phyloP scores from a whole-genome alignment of 2,329 filamentous ascomycete genomes.

The Fusarium cicatricum region DNA sequence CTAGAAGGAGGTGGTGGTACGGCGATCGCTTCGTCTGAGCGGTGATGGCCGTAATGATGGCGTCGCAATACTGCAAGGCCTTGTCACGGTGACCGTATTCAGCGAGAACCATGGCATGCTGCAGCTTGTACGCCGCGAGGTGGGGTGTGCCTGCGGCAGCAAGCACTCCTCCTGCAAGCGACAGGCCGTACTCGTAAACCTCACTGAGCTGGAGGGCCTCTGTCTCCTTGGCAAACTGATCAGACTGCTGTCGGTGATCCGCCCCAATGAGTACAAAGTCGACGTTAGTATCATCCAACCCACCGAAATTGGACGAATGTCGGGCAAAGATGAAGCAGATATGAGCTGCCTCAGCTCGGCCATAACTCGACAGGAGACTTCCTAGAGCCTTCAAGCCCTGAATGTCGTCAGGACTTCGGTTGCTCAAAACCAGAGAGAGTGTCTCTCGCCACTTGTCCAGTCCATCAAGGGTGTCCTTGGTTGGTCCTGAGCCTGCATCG shows the following conservation, averaged over 20 bases:
- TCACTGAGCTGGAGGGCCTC: constrained; percentile 95
- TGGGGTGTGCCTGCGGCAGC: constrained; percentile 74
- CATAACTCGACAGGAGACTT: constrained; percentile 83
- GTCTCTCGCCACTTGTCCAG: constrained; percentile 96
- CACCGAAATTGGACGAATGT: constrained; percentile 75
- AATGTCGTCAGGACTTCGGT: constrained; percentile 82
- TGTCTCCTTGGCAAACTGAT: constrained; percentile 79
- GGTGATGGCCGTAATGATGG: constrained; percentile 77
- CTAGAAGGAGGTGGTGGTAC: constrained; percentile 82
- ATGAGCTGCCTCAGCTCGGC: constrained; percentile 89
- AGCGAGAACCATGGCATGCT: constrained; percentile 84
- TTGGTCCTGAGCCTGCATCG: constrained; percentile 65
- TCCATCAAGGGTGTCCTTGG: constrained; percentile 80
- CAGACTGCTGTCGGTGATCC: constrained; percentile 76
- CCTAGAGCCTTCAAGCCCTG: constrained; percentile 82
- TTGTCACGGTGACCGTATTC: constrained; percentile 84
- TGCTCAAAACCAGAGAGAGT: constrained; percentile 83
- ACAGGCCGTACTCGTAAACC: constrained; percentile 89
- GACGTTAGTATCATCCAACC: constrained; percentile 80
- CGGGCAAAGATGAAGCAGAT: constrained; percentile 92
- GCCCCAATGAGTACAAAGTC: constrained; percentile 86
- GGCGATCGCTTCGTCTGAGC: constrained; percentile 84
- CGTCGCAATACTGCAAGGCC: constrained; percentile 90
- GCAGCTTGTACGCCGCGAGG: constrained; percentile 88
- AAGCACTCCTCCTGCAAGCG: constrained; percentile 67